Base-by-base conservation (phyloP, 805 yeast species). In the Wickerhamomyces strasburgensis region DNA sequence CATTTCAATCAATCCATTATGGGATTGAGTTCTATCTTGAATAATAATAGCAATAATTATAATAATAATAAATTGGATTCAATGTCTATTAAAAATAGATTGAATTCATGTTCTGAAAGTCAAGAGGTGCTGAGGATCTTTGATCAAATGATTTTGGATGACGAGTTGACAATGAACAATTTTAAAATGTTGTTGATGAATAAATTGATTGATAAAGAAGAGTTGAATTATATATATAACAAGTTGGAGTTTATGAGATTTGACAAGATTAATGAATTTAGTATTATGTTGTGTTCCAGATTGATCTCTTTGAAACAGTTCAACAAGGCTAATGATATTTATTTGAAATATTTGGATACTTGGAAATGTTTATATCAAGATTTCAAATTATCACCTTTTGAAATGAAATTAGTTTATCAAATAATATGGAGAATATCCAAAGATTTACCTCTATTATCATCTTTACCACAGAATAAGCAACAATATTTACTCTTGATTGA, bases 1-100 rank as follows among this genome's bases (percentile, higher is more conserved):
- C 49, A 42, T 28, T 44, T 43, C 29, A 31, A 39, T 5, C 53
- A 48, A 30, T 48, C 53, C 14, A 15, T 48, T 25, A 15, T 38
- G 14, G 53, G 51, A 8, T 29, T 48, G 27, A 47, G 35, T 21
- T 37, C 43, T 14, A 30, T 38, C 19, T 14, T 40, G 30, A 39
- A 31, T 7, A 14, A 10, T 13, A 18, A n/a, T n/a, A n/a, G n/a
- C n/a, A n/a, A n/a, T n/a, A n/a, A n/a, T n/a, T n/a, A n/a, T n/a
- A n/a, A 24, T 31, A 24, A 27, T 9, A 21, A 16, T 23, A 33
- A 23, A 15, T 19, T 36, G 16, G 46, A 44, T 24, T 14, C 36
- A 8, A 27, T 24, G 6, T 33, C 35, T 5, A 19, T 36, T 2
- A 39, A 41, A 15, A 39, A 43, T 2, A 23, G 32, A 3, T 14